Conservation (phyloP, 2,329 filamentous ascomycete genomes). For the Fusarium sp. region DNA sequence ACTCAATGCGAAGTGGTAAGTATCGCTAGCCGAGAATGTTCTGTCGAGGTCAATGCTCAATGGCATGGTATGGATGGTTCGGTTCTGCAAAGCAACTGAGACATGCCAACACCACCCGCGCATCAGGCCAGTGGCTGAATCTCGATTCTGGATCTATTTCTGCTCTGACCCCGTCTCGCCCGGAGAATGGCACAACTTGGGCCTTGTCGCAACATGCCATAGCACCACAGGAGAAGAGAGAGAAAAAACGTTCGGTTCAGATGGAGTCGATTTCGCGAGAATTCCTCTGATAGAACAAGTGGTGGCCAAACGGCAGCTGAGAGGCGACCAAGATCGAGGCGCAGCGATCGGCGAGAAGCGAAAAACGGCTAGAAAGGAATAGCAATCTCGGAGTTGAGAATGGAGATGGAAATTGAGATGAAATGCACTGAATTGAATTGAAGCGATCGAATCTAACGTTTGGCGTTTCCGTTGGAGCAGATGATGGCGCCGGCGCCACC, state of each 20-base stretch:
- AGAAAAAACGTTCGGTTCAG: not conserved
- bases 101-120: constrained; percentile 34
- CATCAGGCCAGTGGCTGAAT: constrained; percentile 45
- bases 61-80: constrained; percentile 6
- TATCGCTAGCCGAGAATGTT: constrained; percentile 11
- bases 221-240: not conserved
- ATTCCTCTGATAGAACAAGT: constrained; percentile 1
- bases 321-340: not conserved
- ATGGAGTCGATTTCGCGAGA: constrained; percentile 12
- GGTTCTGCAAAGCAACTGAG: constrained; percentile 23
- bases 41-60: constrained; percentile 25
- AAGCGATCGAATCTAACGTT: constrained; percentile 34
- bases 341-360: not conserved
- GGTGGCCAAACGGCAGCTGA: constrained; percentile 3
- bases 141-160: constrained; percentile 32
- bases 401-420: constrained; percentile 14
- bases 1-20: constrained; percentile 19
- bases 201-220: constrained; percentile 11
- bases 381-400: constrained; percentile 14
- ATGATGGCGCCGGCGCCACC: constrained; percentile 43
- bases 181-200: constrained; percentile 16
- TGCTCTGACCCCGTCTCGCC: constrained; percentile 4
- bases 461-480: constrained; percentile 35
- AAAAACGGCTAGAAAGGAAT: not conserved
- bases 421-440: constrained; percentile 1